These are phyloP conservation scores for Paxillus ammoniavirescens DNA, from an alignment of 768 basidiomycete species.

Conservation along the genomic window DNA sequence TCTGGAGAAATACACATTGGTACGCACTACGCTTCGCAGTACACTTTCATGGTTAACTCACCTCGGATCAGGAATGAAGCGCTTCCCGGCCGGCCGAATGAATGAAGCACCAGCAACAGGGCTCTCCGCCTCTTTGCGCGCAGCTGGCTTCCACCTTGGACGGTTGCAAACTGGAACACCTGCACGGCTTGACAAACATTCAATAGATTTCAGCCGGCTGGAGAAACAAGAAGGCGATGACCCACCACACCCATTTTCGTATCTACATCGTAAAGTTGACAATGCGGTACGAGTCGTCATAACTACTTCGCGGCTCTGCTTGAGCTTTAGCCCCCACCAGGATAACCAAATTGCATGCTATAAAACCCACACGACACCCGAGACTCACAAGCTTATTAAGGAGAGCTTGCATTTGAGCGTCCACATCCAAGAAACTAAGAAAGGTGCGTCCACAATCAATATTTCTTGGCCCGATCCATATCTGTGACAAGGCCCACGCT, in stretches of 20 bases:
- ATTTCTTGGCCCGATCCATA: neutral
- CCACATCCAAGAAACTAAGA: conserved; percentile 88
- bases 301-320: neutral
- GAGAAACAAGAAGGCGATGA: conserved; percentile 65
- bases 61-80: conserved; percentile 51
- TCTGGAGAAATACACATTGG: conserved; percentile 92
- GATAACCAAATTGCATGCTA: conserved; percentile 72
- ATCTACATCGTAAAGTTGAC: conserved; percentile 61
- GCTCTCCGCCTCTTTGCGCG: conserved; percentile 69
- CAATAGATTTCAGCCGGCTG: conserved; percentile 68
- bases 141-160: conserved; percentile 79
- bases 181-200: conserved; percentile 66
- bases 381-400: conserved; percentile 72
- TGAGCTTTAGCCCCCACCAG: conserved; percentile 36
- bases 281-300: conserved; percentile 53
- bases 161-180: conserved; percentile 88
- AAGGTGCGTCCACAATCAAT: conserved; percentile 46
- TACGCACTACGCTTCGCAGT: conserved; percentile 21
- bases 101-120: conserved; percentile 70
- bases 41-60: neutral
- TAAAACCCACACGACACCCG: conserved; percentile 68
- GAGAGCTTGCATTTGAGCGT: conserved; percentile 76
- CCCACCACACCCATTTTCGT: conserved; percentile 73
- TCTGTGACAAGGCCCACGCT: conserved; percentile 65
- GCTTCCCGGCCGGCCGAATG: conserved; percentile 76